Evolutionary conservation across 73 alveolate genomes (phyloP).

Genomic region (Tetrahymena borealis): DNA sequence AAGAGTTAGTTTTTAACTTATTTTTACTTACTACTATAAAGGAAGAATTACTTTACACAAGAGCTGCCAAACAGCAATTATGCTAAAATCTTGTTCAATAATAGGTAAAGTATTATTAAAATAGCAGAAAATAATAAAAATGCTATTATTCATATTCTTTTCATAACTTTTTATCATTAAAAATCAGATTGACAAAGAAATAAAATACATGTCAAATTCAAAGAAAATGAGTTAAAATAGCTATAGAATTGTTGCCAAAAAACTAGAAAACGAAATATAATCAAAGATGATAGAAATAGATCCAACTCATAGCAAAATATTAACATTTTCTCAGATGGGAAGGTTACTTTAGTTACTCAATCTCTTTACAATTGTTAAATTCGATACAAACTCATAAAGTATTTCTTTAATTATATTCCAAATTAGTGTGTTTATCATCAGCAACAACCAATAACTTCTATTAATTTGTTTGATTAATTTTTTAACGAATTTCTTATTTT

Average conservation of each 20-base stretch:
- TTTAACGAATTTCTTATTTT: not conserved
- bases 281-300: not conserved
- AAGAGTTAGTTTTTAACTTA: not conserved
- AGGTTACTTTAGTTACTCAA: not conserved
- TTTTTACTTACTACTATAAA: not conserved
- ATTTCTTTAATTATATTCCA: not conserved
- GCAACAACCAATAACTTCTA: not conserved
- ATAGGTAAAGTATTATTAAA: not conserved
- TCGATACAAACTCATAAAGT: not conserved
- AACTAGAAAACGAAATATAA: not conserved
- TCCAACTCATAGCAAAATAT: not conserved
- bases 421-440: not conserved
- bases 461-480: not conserved
- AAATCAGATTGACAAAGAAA: not conserved
- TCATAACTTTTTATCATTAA: not conserved
- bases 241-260: not conserved
- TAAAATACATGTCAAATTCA: not conserved
- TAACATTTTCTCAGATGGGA: not conserved
- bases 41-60: not conserved
- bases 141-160: not conserved
- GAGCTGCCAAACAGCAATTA: not conserved
- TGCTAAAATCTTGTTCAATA: not conserved
- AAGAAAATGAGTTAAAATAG: not conserved
- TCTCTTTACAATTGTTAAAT: not conserved
- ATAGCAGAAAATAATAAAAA: too few relatives aligned